Evolutionary conservation across 257 asterid species (phyloP).

Genomic region (Petunia secreta): DNA sequence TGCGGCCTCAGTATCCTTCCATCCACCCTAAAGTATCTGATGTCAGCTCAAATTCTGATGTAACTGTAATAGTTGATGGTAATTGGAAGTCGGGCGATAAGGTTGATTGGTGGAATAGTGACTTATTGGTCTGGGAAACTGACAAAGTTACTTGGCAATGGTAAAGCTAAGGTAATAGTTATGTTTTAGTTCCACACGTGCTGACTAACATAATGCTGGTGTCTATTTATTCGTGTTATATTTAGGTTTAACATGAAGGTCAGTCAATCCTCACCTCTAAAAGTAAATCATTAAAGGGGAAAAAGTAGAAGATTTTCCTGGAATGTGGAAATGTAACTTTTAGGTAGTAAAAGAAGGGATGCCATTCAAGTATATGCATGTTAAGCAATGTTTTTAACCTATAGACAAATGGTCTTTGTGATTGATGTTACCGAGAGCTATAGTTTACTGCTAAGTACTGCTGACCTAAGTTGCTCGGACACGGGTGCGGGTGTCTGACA

Average conservation of each 20-base stretch:
- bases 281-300: background rate
- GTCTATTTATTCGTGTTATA: background rate
- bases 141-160: conserved; percentile 41
- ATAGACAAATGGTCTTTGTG: too few relatives aligned
- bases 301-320: background rate
- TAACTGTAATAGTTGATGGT: conserved; percentile 46
- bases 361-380: too few relatives aligned
- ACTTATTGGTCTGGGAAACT: conserved; percentile 68
- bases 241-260: too few relatives aligned
- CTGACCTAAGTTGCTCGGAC: too few relatives aligned
- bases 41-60: conserved; percentile 43
- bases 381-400: too few relatives aligned
- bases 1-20: conserved; percentile 74
- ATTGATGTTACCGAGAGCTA: too few relatives aligned
- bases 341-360: too few relatives aligned
- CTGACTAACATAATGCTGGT: background rate
- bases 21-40: conserved; percentile 36
- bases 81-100: conserved; percentile 77
- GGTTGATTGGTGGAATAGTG: conserved; percentile 59
- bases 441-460: too few relatives aligned
- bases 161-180: conserved; percentile 57
- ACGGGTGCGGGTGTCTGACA: too few relatives aligned
- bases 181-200: background rate
- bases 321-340: background rate
- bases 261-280: too few relatives aligned